Evolutionary conservation across 2,329 filamentous ascomycete genomes (phyloP).

Genomic region (Basipetospora chlamydospora): DNA sequence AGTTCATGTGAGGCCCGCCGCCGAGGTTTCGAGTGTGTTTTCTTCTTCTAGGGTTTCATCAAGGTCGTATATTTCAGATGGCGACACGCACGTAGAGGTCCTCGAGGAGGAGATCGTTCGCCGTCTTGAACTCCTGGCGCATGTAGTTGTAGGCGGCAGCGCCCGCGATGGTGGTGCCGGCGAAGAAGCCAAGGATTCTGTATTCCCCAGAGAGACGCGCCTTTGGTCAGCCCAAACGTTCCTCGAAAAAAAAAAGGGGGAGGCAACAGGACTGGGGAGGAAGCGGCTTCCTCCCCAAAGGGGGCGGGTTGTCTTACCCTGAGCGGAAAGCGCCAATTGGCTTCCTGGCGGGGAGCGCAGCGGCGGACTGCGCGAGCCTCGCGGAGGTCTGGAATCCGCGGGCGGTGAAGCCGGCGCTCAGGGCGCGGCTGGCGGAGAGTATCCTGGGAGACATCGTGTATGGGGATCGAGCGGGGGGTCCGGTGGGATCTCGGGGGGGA

Average conservation of each 20-base stretch:
- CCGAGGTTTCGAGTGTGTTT: not conserved
- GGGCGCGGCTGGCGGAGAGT: constrained; percentile 15
- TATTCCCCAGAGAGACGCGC: not conserved
- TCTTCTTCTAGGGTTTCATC: constrained; percentile 8
- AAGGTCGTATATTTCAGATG: constrained; percentile 16
- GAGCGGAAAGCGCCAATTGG: constrained; percentile 47
- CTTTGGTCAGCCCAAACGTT: not conserved
- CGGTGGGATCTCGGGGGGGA: not conserved
- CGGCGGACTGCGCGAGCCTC: constrained; percentile 27
- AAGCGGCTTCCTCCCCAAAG: too few relatives aligned
- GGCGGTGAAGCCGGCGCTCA: constrained; percentile 16
- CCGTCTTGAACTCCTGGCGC: constrained; percentile 81
- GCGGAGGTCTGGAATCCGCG: constrained; percentile 33
- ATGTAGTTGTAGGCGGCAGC: constrained; percentile 82
- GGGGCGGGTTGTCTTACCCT: too few relatives aligned
- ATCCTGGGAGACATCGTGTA: constrained; percentile 8
- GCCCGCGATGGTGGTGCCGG: constrained; percentile 68
- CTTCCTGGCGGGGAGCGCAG: constrained; percentile 39
- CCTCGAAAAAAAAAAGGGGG: constrained; percentile 4
- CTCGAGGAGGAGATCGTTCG: constrained; percentile 85
- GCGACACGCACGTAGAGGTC: constrained; percentile 77
- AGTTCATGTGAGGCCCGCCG: constrained; percentile 1
- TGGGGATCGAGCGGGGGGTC: too few relatives aligned
- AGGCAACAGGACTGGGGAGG: not conserved
- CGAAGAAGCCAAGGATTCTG: constrained; percentile 82